Evolutionary conservation across 331 rosid species (phyloP), one percentile per base, ranked within the genome.

Genomic region (Malus hybrid): DNA sequence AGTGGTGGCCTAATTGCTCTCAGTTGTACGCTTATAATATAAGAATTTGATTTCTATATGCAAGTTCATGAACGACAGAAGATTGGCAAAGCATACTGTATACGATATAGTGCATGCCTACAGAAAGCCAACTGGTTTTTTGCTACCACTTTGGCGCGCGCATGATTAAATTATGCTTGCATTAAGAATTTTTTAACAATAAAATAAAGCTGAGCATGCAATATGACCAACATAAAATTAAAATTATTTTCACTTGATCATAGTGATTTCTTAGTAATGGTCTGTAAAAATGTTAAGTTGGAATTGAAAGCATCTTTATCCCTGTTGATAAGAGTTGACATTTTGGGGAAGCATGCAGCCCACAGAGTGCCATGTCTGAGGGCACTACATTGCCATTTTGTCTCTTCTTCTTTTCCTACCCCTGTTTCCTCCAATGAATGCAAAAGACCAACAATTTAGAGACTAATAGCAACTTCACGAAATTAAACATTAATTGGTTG

Each of bases 81-180:
- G 22, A 29, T 33, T 19, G 55, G 10, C 52, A 28, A 28, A 70
- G 24, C 27, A 28, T 7, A 28, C 28, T 31, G 10, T 4, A 22
- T 54, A 42, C 46, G 4, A 54, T 32, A 71, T 32, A 56, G 63
- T 72, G 76, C 76, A 42, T 72, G 12, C 76, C 56, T 34, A 59
- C 36, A 59, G 67, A 57, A 72, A 24, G 66, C n/a, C 76, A 34
- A 20, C 20, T 33, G 54, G 10, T 1, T 33, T 34, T 54, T 42
- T 20, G 22, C 52, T 20, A 20, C 76, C 67, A 56, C 34, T 20
- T 12, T 19, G 28, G 42, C 48, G 48, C 48, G 13, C 48, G 1
- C 48, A 10, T 42, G 48, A 42, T 42, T 42, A 42, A 42, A 42
- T 42, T 42, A 42, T 10, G 48, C 48, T 10, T 42, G 48, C 48